Conservation (phyloP, 2,329 filamentous ascomycete species). For the Aspergillus unguis region DNA sequence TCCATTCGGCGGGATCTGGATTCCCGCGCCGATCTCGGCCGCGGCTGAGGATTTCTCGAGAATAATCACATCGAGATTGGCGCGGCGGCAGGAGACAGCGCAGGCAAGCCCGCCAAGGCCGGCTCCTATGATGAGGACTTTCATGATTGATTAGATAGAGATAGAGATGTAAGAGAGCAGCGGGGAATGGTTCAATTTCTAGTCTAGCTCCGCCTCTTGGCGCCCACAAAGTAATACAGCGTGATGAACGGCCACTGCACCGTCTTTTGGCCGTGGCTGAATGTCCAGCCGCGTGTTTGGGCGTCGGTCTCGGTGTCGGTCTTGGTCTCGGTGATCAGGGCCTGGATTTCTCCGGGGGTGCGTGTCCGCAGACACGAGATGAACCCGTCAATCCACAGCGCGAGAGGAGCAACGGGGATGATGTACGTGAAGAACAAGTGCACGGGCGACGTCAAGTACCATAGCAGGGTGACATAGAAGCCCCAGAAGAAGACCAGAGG, state of each 20-base stretch:
- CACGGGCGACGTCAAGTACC: constrained; percentile 48
- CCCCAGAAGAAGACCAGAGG: constrained; percentile 28
- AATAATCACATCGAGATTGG: constrained; percentile 16
- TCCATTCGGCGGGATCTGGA: constrained; percentile 30
- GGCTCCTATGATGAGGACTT: constrained; percentile 19
- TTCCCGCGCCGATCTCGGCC: constrained; percentile 24
- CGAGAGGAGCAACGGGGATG: constrained; percentile 64
- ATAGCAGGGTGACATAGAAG: constrained; percentile 22
- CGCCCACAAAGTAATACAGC: constrained; percentile 20
- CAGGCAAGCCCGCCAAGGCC: constrained; percentile 24
- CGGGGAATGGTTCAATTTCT: too few species aligned
- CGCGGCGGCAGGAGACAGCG: constrained; percentile 24
- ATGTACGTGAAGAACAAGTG: constrained; percentile 64
- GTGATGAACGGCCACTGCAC: constrained; percentile 19
- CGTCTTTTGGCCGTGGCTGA: constrained; percentile 21
- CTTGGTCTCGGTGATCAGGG: constrained; percentile 47
- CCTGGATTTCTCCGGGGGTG: constrained; percentile 62
- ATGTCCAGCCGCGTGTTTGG: constrained; percentile 12
- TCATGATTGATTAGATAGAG: constrained; percentile 4
- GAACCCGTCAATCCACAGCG: constrained; percentile 66
- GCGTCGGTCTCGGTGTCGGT: too few species aligned
- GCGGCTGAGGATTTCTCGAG: constrained; percentile 19
- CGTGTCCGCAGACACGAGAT: constrained; percentile 66
- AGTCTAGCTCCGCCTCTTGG: constrained; percentile 7
- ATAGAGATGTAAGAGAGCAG: too few species aligned